Base-by-base conservation (phyloP, 1,284 basidiomycete species). In the Boletus sp. region DNA sequence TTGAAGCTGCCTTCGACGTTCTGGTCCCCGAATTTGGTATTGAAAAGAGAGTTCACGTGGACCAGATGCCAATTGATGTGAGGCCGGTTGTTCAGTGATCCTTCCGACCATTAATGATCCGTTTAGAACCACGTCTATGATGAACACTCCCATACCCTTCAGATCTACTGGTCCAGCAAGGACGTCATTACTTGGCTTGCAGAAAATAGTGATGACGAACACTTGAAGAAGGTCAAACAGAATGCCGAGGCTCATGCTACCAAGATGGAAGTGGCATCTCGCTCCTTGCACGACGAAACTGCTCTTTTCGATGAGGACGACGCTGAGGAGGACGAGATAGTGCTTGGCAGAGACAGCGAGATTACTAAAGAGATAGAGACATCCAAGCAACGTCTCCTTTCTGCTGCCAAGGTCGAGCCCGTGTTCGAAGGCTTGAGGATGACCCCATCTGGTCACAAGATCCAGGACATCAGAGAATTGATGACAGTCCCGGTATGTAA, bases 11-110 rank as follows among this genome's bases (percentile, higher is more conserved):
- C 1, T 98, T 99, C 58, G 96, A 99, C 65, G 93, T 99, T 34
- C 72, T 92, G 23, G 79, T 94, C 39, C 90, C 92, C 41, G 94
- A 96, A 64, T 95, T 96, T 62, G 90, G 91, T 40, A 94, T 99
- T 59, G 96, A 99, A 75, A 99, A 99, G 77, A 82, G 95, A 40
- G 93, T 98, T 3, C 95, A 99, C 62, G 90, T 95, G 40, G 96
- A 99, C 68, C 94, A 98, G 71, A 96, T 99, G 86, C 95, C 96
- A 14, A 91, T 95, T 47, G 91, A 94, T 56, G 90, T 91, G 63
- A 69, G 84, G 68, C 23, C 13, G 4, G 14, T 27, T 17, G 17
- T 45, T 37, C 14, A 29, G n/a, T 2, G 16, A 44, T 34, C 6
- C 26, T 30, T 38, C 9, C 8, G 4, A n/a, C 14, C 4, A 38